phyloP scores from a whole-genome alignment of 352 stramenopile genomes.

The Phytopythium delawarense region DNA sequence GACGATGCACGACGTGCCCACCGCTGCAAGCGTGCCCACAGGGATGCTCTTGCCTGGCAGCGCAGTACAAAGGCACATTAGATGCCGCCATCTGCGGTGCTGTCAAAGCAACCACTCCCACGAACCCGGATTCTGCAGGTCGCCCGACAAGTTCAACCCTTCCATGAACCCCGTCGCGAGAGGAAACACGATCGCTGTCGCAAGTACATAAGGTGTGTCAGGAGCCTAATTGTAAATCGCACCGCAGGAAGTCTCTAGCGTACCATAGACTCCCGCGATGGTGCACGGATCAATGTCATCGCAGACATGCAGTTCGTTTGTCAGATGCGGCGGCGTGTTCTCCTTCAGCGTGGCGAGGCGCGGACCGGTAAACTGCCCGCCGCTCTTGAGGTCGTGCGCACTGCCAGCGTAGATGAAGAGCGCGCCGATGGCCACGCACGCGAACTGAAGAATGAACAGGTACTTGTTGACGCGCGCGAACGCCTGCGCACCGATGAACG shows the following conservation, averaged over 20 bases:
- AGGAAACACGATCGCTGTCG: constrained; percentile 66
- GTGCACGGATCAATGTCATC: constrained; percentile 31
- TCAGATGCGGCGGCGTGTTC: constrained; percentile 47
- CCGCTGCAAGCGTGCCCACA: constrained; percentile 57
- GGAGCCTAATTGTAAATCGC: neutral
- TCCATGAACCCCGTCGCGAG: constrained; percentile 84
- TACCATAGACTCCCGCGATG: constrained; percentile 45
- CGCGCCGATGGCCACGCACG: constrained; percentile 54
- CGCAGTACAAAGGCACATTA: neutral
- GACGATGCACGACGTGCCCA: constrained; percentile 53
- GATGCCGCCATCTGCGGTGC: neutral
- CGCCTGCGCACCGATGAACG: constrained; percentile 56
- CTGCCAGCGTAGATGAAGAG: constrained; percentile 33
- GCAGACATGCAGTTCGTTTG: constrained; percentile 28
- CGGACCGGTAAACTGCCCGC: constrained; percentile 50
- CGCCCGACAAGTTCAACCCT: constrained; percentile 73
- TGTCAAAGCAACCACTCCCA: constrained; percentile 4
- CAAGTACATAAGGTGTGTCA: neutral
- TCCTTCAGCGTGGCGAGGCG: constrained; percentile 30
- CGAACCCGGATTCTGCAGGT: constrained; percentile 65
- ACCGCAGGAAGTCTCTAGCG: neutral
- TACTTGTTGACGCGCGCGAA: constrained; percentile 79
- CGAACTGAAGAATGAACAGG: constrained; percentile 64
- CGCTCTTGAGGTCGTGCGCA: constrained; percentile 34
- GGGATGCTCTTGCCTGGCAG: constrained; percentile 49